Evolutionary conservation across 2,329 filamentous ascomycete species (phyloP), one percentile per base, ranked within the genome.

Genomic region (Ceratocystiopsis sp.): DNA sequence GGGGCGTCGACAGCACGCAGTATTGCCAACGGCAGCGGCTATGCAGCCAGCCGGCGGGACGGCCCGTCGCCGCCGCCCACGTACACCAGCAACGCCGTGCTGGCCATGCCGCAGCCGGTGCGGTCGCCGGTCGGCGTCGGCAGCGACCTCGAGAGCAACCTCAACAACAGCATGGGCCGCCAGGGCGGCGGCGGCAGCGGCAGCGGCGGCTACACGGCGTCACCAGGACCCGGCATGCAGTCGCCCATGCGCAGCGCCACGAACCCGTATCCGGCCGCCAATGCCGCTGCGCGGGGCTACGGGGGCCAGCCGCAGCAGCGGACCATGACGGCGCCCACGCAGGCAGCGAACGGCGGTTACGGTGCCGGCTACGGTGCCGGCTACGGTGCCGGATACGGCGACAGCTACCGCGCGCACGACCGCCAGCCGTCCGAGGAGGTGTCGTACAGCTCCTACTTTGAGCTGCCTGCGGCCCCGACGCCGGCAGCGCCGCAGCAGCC

Each of bases 261-360:
- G 0, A 51, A 51, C 34, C 55, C 56, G 1, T 37, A 41, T 25
- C 35, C n/a, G 41, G 21, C 19, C 4, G 19, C 25, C 37, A 25
- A 33, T 8, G 16, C 33, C 11, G 35, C 33, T 6, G 35, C 37
- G 7, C 25, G 36, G 18, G 34, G 35, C 35, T 17, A 40, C 25
- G 15, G 33, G 14, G 42, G 39, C 1, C 45, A 50, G 25, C 59
- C 56, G 1, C 53, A 56, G 1, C 53, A 56, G 44, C 51, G 58
- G 19, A 56, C 56, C 46, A 59, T 59, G 58, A 60, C 58, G 11
- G 55, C 57, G 2, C 59, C 59, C 0, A 44, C 54, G 21, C 33
- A 8, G 12, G 25, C 25, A 6, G 2, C 25, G 10, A 10, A 10
- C 13, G 11, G 12, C 33, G 33, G 33, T 34, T 32, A 36, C 17